phyloP scores from a whole-genome alignment of 2,329 filamentous ascomycete genomes.

The Colletotrichum magnum region DNA sequence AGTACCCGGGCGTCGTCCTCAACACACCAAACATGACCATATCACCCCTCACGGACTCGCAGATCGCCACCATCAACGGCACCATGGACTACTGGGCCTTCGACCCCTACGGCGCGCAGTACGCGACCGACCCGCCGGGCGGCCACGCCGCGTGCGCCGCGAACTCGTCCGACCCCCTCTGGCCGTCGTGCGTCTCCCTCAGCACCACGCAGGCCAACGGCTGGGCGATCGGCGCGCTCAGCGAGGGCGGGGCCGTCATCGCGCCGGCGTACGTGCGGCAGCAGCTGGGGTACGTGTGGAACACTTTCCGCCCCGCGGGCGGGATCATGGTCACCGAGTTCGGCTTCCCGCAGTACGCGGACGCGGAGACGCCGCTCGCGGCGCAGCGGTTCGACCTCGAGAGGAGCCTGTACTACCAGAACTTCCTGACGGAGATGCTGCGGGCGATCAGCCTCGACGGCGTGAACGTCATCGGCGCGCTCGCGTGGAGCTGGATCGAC shows the following conservation, averaged over 20 bases:
- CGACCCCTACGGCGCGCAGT: slow-evolving; percentile 66
- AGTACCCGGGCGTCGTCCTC: slow-evolving; percentile 62
- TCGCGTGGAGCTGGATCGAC: slow-evolving; percentile 67
- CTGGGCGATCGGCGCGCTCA: slow-evolving; percentile 72
- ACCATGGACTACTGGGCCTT: slow-evolving; percentile 70
- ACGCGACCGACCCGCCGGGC: slow-evolving; percentile 62
- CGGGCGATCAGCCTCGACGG: slow-evolving; percentile 70
- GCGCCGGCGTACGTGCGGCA: slow-evolving; percentile 70
- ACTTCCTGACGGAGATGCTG: slow-evolving; percentile 67
- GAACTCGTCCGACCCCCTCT: slow-evolving; percentile 54
- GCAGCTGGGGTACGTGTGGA: slow-evolving; percentile 71
- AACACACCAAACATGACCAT: slow-evolving; percentile 61
- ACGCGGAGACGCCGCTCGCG: slow-evolving; percentile 55
- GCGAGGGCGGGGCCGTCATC: slow-evolving; percentile 70
- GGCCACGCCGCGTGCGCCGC: slow-evolving; percentile 63
- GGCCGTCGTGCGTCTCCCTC: slow-evolving; percentile 68
- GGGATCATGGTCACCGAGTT: slow-evolving; percentile 66
- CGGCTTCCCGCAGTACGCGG: slow-evolving; percentile 68
- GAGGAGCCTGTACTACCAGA: slow-evolving; percentile 68
- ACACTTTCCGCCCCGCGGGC: slow-evolving; percentile 65
- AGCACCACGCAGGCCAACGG: slow-evolving; percentile 62
- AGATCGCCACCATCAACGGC: slow-evolving; percentile 64
- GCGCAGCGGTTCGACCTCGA: slow-evolving; percentile 67
- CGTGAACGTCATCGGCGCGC: slow-evolving; percentile 66
- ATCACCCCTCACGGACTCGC: slow-evolving; percentile 58